phyloP scores from a whole-genome alignment of 2,329 filamentous ascomycete species.

The Aspergillus chevalieri region DNA sequence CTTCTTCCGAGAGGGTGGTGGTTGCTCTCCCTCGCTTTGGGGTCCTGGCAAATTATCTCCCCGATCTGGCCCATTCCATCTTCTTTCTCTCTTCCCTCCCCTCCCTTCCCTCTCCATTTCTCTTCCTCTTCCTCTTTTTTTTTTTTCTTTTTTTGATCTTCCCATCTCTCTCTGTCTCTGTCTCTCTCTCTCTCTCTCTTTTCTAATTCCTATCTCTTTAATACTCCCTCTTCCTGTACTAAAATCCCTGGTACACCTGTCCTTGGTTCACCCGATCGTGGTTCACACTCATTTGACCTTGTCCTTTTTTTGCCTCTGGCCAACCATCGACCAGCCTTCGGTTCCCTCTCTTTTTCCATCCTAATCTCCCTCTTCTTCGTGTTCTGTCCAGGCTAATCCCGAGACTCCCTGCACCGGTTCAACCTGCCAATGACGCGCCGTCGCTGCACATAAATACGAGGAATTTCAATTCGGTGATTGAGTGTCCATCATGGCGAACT shows the following conservation, averaged over 20 bases:
- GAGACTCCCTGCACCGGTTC: not conserved
- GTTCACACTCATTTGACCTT: not conserved
- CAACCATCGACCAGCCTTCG: not conserved
- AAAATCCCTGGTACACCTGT: slow-evolving; percentile 1
- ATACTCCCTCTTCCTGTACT: slow-evolving; percentile 2
- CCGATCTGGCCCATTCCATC: slow-evolving; percentile 5
- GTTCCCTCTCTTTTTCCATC: not conserved
- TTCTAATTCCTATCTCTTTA: not conserved
- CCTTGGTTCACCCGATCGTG: slow-evolving; percentile 10
- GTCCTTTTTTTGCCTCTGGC: not conserved
- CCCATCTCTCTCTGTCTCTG: not conserved
- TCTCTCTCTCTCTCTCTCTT: not conserved
- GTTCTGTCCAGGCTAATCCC: not conserved
- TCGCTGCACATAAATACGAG: slow-evolving; percentile 7
- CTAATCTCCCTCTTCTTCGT: not conserved
- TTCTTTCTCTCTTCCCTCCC: slow-evolving; percentile 7
- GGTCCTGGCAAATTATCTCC: slow-evolving; percentile 1
- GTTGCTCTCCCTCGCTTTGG: slow-evolving; percentile 2
- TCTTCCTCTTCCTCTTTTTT: slow-evolving; percentile 13
- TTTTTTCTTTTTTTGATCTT: not conserved
- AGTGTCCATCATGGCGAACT: slow-evolving; percentile 13
- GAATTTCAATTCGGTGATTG: slow-evolving; percentile 2
- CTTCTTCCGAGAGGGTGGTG: not conserved
- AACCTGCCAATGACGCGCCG: slow-evolving; percentile 11
- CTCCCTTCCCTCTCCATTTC: slow-evolving; percentile 12